Percentiles rank a stretch among this genome's conserved stretches.
Conservation (phyloP, 257 asterid genomes). For the Orobanche coerulescens region DNA sequence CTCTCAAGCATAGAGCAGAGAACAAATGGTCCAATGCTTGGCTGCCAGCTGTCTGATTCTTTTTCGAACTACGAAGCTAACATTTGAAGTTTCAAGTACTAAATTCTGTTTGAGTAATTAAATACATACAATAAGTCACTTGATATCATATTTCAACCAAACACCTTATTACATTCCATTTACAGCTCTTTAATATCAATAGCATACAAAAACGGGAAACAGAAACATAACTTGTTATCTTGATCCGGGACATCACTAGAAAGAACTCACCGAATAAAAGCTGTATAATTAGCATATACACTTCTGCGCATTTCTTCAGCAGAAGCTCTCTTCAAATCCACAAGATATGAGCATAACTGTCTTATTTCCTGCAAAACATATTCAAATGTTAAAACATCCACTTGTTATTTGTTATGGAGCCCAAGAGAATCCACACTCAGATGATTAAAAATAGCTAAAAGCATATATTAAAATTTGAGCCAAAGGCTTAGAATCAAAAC, state of each 20-base stretch:
- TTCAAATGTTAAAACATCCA: conserved; percentile 13
- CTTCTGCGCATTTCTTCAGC: conserved; percentile 99
- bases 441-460: conserved; percentile 9
- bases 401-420: background rate
- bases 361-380: conserved; percentile 72
- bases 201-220: conserved; percentile 6
- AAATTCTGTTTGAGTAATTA: background rate
- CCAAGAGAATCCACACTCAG: conserved; percentile 3
- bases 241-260: conserved; percentile 1
- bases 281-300: conserved; percentile 90
- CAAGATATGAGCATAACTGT: conserved; percentile 79
- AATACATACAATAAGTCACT: background rate
- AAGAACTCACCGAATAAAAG: conserved; percentile 85
- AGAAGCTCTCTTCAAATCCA: conserved; percentile 94
- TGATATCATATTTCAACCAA: conserved; percentile 5
- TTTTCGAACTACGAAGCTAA: background rate
- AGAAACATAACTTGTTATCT: background rate
- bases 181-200: background rate
- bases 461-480: conserved; percentile 10
- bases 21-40: conserved; percentile 5
- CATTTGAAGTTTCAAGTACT: background rate
- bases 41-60: background rate
- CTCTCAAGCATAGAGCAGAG: background rate
- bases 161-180: conserved; percentile 16
- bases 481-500: conserved; percentile 12